These are phyloP conservation scores for Coniella vitis DNA, from an alignment of 2,329 filamentous ascomycete species.

Conservation along the genomic window DNA sequence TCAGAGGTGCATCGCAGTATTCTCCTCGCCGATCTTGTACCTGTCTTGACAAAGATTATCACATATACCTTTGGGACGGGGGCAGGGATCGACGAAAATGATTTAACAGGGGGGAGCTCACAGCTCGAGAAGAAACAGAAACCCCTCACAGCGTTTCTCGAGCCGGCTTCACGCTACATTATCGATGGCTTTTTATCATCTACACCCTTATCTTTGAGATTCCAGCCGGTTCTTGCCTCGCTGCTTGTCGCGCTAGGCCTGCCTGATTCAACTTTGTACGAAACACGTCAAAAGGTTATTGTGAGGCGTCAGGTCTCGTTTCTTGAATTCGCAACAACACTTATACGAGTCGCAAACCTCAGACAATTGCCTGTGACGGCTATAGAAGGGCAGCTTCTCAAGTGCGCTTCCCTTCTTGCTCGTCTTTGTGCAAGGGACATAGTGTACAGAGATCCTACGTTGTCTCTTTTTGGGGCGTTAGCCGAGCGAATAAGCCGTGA, in stretches of 20 bases:
- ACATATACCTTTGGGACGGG: conserved; percentile 70
- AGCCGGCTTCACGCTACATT: conserved; percentile 67
- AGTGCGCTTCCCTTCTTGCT: conserved; percentile 68
- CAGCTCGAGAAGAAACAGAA: conserved; percentile 7
- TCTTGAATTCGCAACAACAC: conserved; percentile 58
- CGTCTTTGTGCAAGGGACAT: conserved; percentile 68
- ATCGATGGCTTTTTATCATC: conserved; percentile 69
- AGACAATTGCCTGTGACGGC: conserved; percentile 56
- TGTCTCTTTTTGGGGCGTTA: conserved; percentile 65
- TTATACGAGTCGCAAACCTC: conserved; percentile 64
- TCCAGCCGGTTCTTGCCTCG: conserved; percentile 69
- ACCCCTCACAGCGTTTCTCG: conserved; percentile 52
- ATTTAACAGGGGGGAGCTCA: neutral
- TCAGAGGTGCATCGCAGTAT: conserved; percentile 59
- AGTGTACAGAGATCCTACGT: conserved; percentile 56
- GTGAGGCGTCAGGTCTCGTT: conserved; percentile 57
- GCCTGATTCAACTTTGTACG: conserved; percentile 56
- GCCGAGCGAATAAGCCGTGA: conserved; percentile 62
- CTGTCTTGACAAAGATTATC: conserved; percentile 65
- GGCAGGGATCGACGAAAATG: conserved; percentile 26
- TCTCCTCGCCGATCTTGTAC: conserved; percentile 61
- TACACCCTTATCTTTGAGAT: conserved; percentile 62
- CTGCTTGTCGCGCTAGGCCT: conserved; percentile 56
- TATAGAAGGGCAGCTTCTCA: conserved; percentile 74
- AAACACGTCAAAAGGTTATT: conserved; percentile 46